Evolutionary conservation across 2,329 filamentous ascomycete genomes (phyloP).

Genomic region (Fusarium sp.): DNA sequence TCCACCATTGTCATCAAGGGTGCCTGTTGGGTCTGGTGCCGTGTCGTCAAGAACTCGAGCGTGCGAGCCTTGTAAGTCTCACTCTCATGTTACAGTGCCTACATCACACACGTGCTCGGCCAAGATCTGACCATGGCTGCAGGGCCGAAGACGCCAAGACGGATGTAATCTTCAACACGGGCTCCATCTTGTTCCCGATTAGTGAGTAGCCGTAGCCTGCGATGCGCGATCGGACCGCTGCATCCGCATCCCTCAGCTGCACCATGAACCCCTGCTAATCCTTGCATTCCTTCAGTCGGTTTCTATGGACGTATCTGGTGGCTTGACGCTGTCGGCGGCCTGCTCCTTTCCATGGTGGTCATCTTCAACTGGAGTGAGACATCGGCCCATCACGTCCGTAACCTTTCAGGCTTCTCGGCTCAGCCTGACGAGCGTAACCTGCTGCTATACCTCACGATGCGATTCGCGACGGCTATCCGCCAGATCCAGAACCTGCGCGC

Average conservation of each 20-base stretch:
- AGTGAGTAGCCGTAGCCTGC: conserved; percentile 50
- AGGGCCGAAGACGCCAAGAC: conserved; percentile 67
- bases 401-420: conserved; percentile 82
- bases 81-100: background rate
- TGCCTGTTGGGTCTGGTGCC: conserved; percentile 87
- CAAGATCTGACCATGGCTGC: conserved; percentile 10
- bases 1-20: conserved; percentile 85
- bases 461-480: conserved; percentile 87
- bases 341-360: conserved; percentile 81
- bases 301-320: conserved; percentile 84
- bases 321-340: conserved; percentile 82
- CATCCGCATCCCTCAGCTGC: background rate
- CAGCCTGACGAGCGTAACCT: conserved; percentile 86
- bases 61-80: conserved; percentile 78
- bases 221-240: conserved; percentile 8
- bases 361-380: conserved; percentile 83
- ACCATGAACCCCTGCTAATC: conserved; percentile 16
- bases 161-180: conserved; percentile 90
- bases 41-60: conserved; percentile 84
- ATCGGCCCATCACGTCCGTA: conserved; percentile 80
- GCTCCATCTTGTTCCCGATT: conserved; percentile 88
- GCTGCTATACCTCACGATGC: conserved; percentile 90
- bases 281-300: conserved; percentile 60
- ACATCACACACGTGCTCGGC: background rate
- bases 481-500: conserved; percentile 87